Percentiles rank a stretch among this genome's conserved stretches.
phyloP scores from a whole-genome alignment of 345 rosid genomes.

The Eucalyptus pauciflora region DNA sequence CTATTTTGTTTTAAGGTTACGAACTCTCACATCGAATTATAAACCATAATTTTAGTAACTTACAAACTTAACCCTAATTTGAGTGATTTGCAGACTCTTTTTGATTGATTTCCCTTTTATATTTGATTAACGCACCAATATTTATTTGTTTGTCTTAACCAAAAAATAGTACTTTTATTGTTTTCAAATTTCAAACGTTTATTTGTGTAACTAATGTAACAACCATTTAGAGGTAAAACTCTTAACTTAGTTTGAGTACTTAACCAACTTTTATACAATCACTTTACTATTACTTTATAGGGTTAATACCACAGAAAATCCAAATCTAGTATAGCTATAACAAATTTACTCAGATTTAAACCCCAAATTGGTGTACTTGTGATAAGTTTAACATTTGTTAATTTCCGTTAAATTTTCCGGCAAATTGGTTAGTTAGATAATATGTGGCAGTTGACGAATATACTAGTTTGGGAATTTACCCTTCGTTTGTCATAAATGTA shows the following conservation, averaged over 20 bases:
- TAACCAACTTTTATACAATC: neutral
- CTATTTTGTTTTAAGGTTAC: neutral
- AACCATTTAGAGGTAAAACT: neutral
- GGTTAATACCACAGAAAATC: too few species aligned
- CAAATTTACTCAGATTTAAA: too few species aligned
- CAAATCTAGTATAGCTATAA: accelerated
- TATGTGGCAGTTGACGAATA: accelerated
- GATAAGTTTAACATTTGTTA: too few species aligned
- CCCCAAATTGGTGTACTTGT: too few species aligned
- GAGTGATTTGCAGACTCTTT: neutral
- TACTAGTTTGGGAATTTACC: accelerated
- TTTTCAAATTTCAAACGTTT: neutral
- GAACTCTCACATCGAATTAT: neutral
- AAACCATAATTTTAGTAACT: neutral
- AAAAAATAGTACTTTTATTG: neutral
- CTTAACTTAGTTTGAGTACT: neutral
- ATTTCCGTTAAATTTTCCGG: accelerated
- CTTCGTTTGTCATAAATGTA: accelerated
- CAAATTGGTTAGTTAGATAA: too few species aligned
- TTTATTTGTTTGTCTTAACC: neutral
- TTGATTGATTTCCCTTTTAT: neutral
- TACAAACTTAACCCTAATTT: neutral
- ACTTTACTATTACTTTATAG: neutral
- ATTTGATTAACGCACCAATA: neutral
- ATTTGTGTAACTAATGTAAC: neutral